Base-by-base conservation (phyloP, 2,329 filamentous ascomycete genomes). In the Sodiomyces alkalinus region DNA sequence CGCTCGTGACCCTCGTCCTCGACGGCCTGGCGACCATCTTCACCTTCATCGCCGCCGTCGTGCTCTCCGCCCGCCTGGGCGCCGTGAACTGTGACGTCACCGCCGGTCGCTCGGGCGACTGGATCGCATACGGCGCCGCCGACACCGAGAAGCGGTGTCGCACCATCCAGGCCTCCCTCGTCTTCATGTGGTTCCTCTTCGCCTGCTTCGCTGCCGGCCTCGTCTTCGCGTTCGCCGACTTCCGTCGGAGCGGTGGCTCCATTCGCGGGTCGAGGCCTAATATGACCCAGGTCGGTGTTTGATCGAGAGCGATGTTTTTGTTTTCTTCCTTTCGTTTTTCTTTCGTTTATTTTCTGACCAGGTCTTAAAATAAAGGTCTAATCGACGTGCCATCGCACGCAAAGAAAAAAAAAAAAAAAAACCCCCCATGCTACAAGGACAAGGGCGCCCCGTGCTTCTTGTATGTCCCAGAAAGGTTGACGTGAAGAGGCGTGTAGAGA, bases 171-270 rank as follows among this genome's bases (percentile, higher is more conserved):
- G 80, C 80, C 20, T 67, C 68, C 36, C 71, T 68, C 19, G 77
- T 70, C 20, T 87, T 87, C 56, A 64, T 82, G 54, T 87, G 77
- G 77, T 85, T 86, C 55, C 65, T 81, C 27, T 81, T 76, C 48
- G 63, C 57, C 21, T 60, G 65, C 16, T 79, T 76, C 44, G 54
- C 59, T 17, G 71, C 58, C 4, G 62, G 64, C 22, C 47, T 73
- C 24, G 56, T 69, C 44, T 62, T 80, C 37, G 54, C 64, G 31
- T 48, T 72, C 42, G 53, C 57, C 34, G 61, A 64, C 33, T 59
- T 64, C 40, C 60, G 64, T 25, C 62, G 70, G 22, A 48, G 52
- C 32, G 52, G 55, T 29, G 56, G 61, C 11, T 61, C 59, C 17
- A 41, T 57, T 26, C 49, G 50, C 22, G 15, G 23, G 5, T 51